Base-by-base conservation (phyloP, 2,329 filamentous ascomycete genomes). In the Fusarium armeniacum region DNA sequence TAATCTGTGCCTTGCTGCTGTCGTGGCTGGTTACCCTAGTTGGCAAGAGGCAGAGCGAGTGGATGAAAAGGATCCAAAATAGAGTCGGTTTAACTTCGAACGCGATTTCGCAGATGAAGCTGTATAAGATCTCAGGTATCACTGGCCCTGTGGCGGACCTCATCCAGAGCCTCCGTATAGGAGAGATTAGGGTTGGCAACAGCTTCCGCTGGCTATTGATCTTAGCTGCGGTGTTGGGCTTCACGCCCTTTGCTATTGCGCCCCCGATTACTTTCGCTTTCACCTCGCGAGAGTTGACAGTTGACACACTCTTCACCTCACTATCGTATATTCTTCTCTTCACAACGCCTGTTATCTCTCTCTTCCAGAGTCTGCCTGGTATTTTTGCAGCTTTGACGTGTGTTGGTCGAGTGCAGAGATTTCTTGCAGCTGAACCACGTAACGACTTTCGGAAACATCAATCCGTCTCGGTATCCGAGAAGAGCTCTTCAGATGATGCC, bases 21-120 rank as follows among this genome's bases (percentile, higher is more conserved):
- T 58, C 47, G 20, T 66, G 65, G 62, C 20, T 69, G 2, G 40
- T 76, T 24, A 46, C 38, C 1, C 36, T 68, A 11, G 63, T 75
- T 4, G 70, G 69, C 1, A 64, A 55, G 22, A 69, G 36, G 3
- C 80, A 82, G 50, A 73, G 61, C 8, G 46, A 49, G 6, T 83
- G 81, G 81, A 81, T 83, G 78, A 68, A 58, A 0, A 71, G 55
- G 13, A 77, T 80, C 6, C 76, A 83, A 65, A 76, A 75, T 32
- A 73, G 79, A 15, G 78, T 81, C 1, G 76, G 76, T 1, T 35
- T 76, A 11, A 78, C 78, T 1, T 67, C 77, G 18, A 76, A 73
- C 7, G 72, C 73, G 15, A 76, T 81, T 51, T 70, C 75, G 4
- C 69, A 77, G n/a, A 77, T 80, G 73, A 79, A 79, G 46, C 59